Base-by-base conservation (phyloP, 495 filamentous ascomycete genomes). In the Mycothermus thermophilus region DNA sequence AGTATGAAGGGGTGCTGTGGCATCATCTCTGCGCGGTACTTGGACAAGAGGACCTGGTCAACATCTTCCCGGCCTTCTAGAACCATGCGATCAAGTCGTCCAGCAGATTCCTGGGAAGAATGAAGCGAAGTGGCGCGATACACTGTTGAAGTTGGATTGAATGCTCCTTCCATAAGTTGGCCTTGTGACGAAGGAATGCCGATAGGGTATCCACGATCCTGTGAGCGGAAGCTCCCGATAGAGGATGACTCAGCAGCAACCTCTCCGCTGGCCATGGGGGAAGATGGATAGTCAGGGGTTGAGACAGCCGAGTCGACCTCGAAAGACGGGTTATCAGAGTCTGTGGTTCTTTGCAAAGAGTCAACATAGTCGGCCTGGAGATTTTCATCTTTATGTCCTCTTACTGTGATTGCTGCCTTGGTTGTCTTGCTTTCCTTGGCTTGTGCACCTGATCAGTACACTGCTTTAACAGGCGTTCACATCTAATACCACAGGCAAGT, bases 1-100 rank as follows among this genome's bases (percentile, higher is more conserved):
- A 51, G 28, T 15, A 64, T 58, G 30, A 64, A 64, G 1, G 60
- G 59, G 13, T 51, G 61, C 12, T 44, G 44, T 2, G 55, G 52
- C 37, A 50, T 50, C 24, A 64, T 37, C 22, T 51, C 40, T 13
- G 46, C 39, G 10, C 46, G 43, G 35, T 55, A 64, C 9, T 43
- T 57, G 12, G 50, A 44, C 19, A 63, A 29, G 6, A 59, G 46
- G 5, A 44, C 40, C 18, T 65, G 58, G 19, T 60, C 58, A 2
- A 24, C 14, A 18, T 42, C 34, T 1, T 42, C 34, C 13, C 28
- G 33, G 3, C 28, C 39, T 25, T 32, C 29, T 3, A 36, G 22
- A 0, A 36, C 9, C n/a, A 28, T 13, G 7, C 18, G 4, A 21
- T n/a, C 9, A 3, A 12, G 4, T 12, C 25, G 19, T 17, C 16